Evolutionary conservation across 106 monocot species (phyloP).

Genomic region (Posidonia australis): DNA sequence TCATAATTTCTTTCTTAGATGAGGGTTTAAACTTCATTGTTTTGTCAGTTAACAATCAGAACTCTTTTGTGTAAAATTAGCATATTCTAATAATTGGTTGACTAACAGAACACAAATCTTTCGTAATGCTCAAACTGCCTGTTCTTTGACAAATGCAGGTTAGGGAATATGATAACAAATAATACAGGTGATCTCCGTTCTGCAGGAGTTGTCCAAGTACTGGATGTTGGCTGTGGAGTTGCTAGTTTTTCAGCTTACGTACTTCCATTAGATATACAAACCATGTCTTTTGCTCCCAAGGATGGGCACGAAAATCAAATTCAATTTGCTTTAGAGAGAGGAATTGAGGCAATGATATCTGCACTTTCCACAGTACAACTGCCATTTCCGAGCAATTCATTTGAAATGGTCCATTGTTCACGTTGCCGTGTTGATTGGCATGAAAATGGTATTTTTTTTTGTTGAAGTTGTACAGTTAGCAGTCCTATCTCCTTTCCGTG

Average conservation of each 20-base stretch:
- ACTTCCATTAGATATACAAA: slow-evolving; percentile 22
- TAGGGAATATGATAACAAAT: slow-evolving; percentile 92
- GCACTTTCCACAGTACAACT: slow-evolving; percentile 80
- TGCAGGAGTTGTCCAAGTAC: slow-evolving; percentile 76
- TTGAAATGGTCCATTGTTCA: slow-evolving; percentile 99
- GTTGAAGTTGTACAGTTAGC: neutral
- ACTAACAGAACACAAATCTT: too few relatives aligned
- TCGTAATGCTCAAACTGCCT: neutral
- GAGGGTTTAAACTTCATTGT: too few relatives aligned
- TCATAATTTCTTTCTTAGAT: too few relatives aligned
- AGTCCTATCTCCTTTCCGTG: neutral
- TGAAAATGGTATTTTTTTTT: slow-evolving; percentile 63
- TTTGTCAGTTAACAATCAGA: too few relatives aligned
- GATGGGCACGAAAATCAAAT: slow-evolving; percentile 33
- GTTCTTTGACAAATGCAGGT: slow-evolving; percentile 35
- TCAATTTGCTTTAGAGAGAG: slow-evolving; percentile 28
- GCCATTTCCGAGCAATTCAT: slow-evolving; percentile 64
- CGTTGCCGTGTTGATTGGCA: slow-evolving; percentile 99
- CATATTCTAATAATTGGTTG: too few relatives aligned
- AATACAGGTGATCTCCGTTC: slow-evolving; percentile 65
- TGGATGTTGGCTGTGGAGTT: slow-evolving; percentile 61
- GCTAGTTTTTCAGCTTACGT: slow-evolving; percentile 25
- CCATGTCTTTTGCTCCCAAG: slow-evolving; percentile 33
- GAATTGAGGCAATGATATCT: slow-evolving; percentile 34
- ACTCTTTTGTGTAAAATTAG: too few relatives aligned